Evolutionary conservation across 768 basidiomycete genomes (phyloP), one percentile per base, ranked within the genome.

Genomic region (Boletus huronensis): DNA sequence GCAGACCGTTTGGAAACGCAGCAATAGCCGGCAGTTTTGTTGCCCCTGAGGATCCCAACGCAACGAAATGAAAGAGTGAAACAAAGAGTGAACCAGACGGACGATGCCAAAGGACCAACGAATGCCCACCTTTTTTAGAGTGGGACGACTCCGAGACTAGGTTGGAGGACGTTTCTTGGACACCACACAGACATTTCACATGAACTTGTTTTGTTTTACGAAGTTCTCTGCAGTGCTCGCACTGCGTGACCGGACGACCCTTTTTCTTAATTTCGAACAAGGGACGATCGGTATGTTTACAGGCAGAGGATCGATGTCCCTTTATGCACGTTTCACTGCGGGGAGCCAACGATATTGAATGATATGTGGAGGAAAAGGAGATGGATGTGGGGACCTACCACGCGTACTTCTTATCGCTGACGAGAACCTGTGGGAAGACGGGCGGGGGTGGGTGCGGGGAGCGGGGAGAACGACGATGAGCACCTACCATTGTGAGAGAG

Each of bases 271-370:
- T 89, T 79, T 82, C 91, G 69, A 86, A 93, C 48, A 96, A 78
- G 35, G 92, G 87, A 39, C 93, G 82, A 69, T 93, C 90, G 50
- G 83, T 87, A 69, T 96, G 93, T 66, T 84, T 86, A 74, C 93
- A 96, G 29, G 84, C 81, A 16, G 90, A 91, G 16, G 93, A 94
- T 46, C 93, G 83, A 73, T 96, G 93, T 17, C 93, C 93, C 74
- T 93, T 93, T 72, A 94, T 94, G 75, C 93, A 96, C 61, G 90
- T 88, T 76, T 90, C 90, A 71, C 92, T 93, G 62, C 23, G 55
- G 47, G 2, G 50, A 46, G 1, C 14, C 19, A 10, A 16, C n/a
- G 21, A 35, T n/a, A 28, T 50, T 48, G 39, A 39, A 52, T 52
- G 53, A 38, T 52, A 53, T 51, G 52, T n/a, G 52, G 45, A 41